Base-by-base conservation (phyloP, 2,329 filamentous ascomycete genomes). In the Daldinia sp. region DNA sequence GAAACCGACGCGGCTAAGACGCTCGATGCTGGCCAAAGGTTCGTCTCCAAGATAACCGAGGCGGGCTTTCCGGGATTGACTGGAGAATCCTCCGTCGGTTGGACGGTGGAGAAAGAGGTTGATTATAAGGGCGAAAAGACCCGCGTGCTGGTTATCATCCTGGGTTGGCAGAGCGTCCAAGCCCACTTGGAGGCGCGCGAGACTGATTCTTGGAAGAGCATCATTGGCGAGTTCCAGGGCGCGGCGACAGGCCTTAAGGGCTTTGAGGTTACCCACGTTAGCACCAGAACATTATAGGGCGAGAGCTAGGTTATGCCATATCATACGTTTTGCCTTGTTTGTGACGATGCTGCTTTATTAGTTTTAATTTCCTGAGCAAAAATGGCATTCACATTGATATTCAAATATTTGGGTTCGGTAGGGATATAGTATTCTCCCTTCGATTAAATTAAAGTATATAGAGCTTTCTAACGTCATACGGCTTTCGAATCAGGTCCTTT, bases 131-230 rank as follows among this genome's bases (percentile, higher is more conserved):
- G 62, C 9, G 68, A 67, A 47, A 57, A 23, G 53, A 54, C 58
- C 19, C 66, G 71, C 8, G 62, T 59, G 9, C 58, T 72, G 13
- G 47, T 68, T 17, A 32, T 67, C 4, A 55, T 61, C 1, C 19
- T 69, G 10, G 71, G 71, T 1, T 74, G 72, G 71, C 63, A 70
- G 4, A 69, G 63, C 52, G 37, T 68, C 2, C 68, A 68, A 32
- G 64, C 64, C 8, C 61, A 70, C 41, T 9, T 21, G 32, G 49
- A 57, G 15, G 68, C 67, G 17, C 45, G 63, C 13, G 56, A 58
- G 9, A 64, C 67, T 2, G 67, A 65, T 11, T 50, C 50, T 0
- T 71, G 65, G 37, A 32, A 15, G 23, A 45, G 50, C 29, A 27
- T 54, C 4, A 34, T 70, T 9, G 45, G 41, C 11, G 54, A 56